Percentiles rank a stretch among this genome's conserved stretches.
These are phyloP conservation scores for Neurospora sp. DNA, from an alignment of 2,329 filamentous ascomycete species.

Conservation along the genomic window DNA sequence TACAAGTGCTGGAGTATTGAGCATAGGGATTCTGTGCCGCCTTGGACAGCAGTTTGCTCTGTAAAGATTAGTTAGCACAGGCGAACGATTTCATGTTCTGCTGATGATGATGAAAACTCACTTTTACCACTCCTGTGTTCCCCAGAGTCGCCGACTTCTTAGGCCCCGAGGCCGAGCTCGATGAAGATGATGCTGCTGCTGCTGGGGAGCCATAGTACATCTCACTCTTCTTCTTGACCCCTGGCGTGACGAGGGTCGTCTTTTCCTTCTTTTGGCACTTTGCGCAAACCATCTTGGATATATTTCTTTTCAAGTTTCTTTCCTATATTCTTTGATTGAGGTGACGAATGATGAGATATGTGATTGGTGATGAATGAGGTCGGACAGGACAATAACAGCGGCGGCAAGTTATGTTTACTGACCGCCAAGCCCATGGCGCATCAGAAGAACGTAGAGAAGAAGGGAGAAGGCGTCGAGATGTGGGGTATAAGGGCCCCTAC, in stretches of 20 bases:
- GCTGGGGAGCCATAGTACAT: slow-evolving; percentile 54
- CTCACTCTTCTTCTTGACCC: slow-evolving; percentile 56
- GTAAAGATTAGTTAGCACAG: neutral
- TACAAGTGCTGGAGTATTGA: slow-evolving; percentile 49
- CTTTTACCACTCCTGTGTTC: slow-evolving; percentile 49
- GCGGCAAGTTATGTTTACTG: neutral
- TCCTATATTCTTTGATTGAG: neutral
- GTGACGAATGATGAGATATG: neutral
- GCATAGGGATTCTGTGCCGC: slow-evolving; percentile 57
- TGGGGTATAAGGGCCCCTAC: neutral
- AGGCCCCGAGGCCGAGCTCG: slow-evolving; percentile 27
- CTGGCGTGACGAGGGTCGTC: slow-evolving; percentile 52
- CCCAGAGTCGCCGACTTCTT: slow-evolving; percentile 44
- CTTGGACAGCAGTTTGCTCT: slow-evolving; percentile 56
- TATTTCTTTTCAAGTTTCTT: neutral
- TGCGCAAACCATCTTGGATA: slow-evolving; percentile 46
- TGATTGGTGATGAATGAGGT: neutral
- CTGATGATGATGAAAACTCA: slow-evolving; percentile 20
- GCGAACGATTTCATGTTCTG: neutral
- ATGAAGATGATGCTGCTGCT: slow-evolving; percentile 21
- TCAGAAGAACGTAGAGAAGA: neutral
- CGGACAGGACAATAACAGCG: neutral
- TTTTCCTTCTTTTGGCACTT: slow-evolving; percentile 54
- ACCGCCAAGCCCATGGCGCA: neutral
- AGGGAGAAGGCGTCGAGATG: neutral